phyloP scores from a whole-genome alignment of 345 rosid genomes.

The Acer saccharum region DNA sequence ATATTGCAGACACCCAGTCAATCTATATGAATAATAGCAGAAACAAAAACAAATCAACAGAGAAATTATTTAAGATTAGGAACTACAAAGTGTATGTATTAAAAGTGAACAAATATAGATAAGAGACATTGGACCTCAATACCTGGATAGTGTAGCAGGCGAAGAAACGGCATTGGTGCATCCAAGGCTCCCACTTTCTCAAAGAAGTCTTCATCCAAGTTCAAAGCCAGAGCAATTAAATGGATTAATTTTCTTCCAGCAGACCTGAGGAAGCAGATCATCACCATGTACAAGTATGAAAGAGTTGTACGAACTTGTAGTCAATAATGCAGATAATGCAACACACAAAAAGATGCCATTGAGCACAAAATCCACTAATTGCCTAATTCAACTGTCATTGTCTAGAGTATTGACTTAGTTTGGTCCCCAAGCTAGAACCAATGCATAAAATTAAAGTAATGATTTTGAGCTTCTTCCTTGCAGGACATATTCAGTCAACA shows the following conservation, averaged over 20 bases:
- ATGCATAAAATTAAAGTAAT: not conserved
- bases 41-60: too few species aligned
- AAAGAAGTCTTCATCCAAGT: constrained; percentile 68
- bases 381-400: too few species aligned
- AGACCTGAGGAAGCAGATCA: constrained; percentile 42
- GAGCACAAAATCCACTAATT: constrained; percentile 11
- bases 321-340: not conserved
- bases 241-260: constrained; percentile 52
- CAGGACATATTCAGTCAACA: not conserved
- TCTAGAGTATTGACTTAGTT: too few species aligned
- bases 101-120: not conserved
- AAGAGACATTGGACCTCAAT: not conserved
- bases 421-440: not conserved
- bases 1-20: not conserved
- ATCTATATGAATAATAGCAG: not conserved
- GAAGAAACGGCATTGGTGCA: constrained; percentile 46
- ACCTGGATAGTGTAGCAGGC: constrained; percentile 83
- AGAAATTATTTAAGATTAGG: too few species aligned
- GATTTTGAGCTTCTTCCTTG: not conserved
- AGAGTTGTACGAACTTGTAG: not conserved
- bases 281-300: not conserved
- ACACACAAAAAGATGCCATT: not conserved
- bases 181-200: constrained; percentile 59
- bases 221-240: constrained; percentile 72
- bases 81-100: constrained; percentile 1